These are phyloP conservation scores for Cladorrhinum sp. DNA, from an alignment of 2,329 filamentous ascomycete species.

Conservation along the genomic window DNA sequence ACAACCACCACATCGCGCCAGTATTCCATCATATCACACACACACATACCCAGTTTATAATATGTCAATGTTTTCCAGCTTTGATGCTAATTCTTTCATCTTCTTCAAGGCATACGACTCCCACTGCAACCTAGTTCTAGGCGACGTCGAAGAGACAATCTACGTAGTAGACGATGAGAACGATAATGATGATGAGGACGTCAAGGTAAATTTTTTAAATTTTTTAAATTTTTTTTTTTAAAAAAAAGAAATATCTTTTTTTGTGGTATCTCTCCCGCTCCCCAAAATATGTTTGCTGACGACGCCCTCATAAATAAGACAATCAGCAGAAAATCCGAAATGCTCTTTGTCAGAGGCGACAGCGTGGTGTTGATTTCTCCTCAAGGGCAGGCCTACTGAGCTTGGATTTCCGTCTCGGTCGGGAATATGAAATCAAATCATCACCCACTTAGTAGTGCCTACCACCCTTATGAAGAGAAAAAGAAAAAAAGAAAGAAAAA, in stretches of 20 bases:
- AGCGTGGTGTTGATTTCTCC: conserved; percentile 33
- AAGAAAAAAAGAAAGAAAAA: too few relatives aligned
- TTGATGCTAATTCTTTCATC: too few relatives aligned
- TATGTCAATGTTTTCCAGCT: conserved; percentile 11
- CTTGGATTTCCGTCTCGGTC: background rate
- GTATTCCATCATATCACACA: background rate
- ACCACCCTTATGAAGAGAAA: too few relatives aligned
- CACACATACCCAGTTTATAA: background rate
- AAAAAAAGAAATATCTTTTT: too few relatives aligned
- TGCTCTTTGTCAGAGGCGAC: conserved; percentile 86
- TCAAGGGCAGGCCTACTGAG: conserved; percentile 23
- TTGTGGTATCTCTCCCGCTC: conserved; percentile 26
- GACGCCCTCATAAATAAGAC: conserved; percentile 54
- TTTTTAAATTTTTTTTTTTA: too few relatives aligned
- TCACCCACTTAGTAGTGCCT: too few relatives aligned
- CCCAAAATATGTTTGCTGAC: background rate
- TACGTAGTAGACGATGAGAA: conserved; percentile 90
- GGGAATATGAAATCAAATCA: background rate
- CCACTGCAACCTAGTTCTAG: conserved; percentile 94
- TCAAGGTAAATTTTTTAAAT: conserved; percentile 58
- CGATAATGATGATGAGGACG: conserved; percentile 67
- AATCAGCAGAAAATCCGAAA: conserved; percentile 94
- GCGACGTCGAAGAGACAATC: conserved; percentile 96
- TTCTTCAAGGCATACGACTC: conserved; percentile 83
- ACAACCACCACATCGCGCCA: background rate